Percentiles rank a stretch among this genome's conserved stretches.
Evolutionary conservation across 768 basidiomycete genomes (phyloP).

Genomic region (Hygrophorus pudorinus): DNA sequence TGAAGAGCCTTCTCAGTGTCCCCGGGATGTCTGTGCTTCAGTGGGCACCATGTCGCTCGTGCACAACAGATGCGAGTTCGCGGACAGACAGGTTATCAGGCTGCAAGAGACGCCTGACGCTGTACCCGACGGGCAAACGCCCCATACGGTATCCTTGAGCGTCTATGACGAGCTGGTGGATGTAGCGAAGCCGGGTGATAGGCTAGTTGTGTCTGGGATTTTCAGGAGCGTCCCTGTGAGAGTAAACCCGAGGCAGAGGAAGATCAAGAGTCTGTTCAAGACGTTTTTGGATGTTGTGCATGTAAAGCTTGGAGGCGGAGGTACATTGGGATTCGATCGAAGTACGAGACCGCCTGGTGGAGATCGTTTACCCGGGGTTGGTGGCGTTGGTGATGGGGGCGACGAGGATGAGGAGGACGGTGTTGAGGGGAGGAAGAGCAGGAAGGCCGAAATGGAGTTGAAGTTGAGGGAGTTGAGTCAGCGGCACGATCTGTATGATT

Average conservation of each 20-base stretch:
- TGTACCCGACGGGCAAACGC: conserved; percentile 97
- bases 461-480: conserved; percentile 65
- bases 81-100: conserved; percentile 90
- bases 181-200: conserved; percentile 91
- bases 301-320: conserved; percentile 65
- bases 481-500: conserved; percentile 76
- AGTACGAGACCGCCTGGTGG: conserved; percentile 65
- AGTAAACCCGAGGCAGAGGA: conserved; percentile 84
- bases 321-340: conserved; percentile 66
- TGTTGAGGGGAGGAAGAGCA: conserved; percentile 31
- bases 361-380: conserved; percentile 59
- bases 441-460: conserved; percentile 68
- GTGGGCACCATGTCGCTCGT: conserved; percentile 89
- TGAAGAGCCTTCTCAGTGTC: conserved; percentile 84
- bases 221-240: conserved; percentile 94
- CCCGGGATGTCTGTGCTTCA: conserved; percentile 84
- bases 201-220: conserved; percentile 84
- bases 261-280: conserved; percentile 93
- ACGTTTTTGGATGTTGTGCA: conserved; percentile 96
- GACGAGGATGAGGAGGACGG: conserved; percentile 49
- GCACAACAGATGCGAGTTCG: conserved; percentile 92
- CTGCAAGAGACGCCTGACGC: conserved; percentile 97
- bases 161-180: conserved; percentile 99
- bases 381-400: conserved; percentile 54
- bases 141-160: conserved; percentile 92